Percentiles rank a stretch among this genome's conserved stretches.
Evolutionary conservation across 768 basidiomycete species (phyloP).

Genomic region (Butyriboletus loyo): DNA sequence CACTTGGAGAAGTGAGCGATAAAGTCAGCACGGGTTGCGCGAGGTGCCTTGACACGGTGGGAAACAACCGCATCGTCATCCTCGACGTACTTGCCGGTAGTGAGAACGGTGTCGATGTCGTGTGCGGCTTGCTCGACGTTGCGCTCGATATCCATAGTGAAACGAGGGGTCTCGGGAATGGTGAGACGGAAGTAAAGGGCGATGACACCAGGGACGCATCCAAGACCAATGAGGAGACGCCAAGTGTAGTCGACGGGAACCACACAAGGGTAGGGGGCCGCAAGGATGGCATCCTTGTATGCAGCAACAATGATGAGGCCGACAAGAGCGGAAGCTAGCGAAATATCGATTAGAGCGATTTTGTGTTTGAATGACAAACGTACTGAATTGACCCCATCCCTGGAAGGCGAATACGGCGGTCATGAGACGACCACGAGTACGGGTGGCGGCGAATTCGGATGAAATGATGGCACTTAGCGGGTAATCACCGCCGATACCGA

Average conservation of each 20-base stretch:
- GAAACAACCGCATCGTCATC: constrained; percentile 49
- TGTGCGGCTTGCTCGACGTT: constrained; percentile 72
- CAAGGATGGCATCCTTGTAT: constrained; percentile 61
- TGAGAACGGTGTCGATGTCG: constrained; percentile 71
- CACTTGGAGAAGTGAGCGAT: constrained; percentile 60
- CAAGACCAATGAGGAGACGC: constrained; percentile 87
- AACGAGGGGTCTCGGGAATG: constrained; percentile 88
- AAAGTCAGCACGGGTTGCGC: constrained; percentile 70
- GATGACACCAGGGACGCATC: constrained; percentile 74
- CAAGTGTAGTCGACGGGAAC: constrained; percentile 71
- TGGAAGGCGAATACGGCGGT: constrained; percentile 83
- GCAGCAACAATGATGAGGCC: constrained; percentile 61
- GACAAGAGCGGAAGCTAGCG: constrained; percentile 60
- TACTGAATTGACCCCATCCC: constrained; percentile 84
- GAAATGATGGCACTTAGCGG: constrained; percentile 84
- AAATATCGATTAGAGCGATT: not conserved
- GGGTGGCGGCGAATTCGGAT: constrained; percentile 81
- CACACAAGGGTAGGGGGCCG: constrained; percentile 36
- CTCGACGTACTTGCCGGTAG: constrained; percentile 41
- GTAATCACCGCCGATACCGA: constrained; percentile 90
- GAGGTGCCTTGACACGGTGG: constrained; percentile 66
- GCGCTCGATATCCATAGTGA: constrained; percentile 87
- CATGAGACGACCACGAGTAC: constrained; percentile 82
- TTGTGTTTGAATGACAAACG: constrained; percentile 16
- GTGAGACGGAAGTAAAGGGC: constrained; percentile 92